phyloP scores from a whole-genome alignment of 108 stramenopile genomes.

The Asterionellopsis glacialis region DNA sequence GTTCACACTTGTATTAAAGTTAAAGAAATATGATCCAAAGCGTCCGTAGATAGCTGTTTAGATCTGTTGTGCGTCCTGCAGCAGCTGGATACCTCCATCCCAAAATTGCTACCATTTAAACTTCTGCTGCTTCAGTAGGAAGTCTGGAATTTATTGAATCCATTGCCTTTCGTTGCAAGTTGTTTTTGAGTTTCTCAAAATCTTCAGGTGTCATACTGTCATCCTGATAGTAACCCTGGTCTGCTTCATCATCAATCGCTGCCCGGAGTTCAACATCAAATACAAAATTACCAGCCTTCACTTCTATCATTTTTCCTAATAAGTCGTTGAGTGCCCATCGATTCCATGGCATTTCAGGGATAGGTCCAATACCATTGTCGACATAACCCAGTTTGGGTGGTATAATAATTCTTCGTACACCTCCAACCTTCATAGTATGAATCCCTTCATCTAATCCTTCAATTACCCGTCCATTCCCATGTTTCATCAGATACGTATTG shows the following conservation, averaged over 20 bases:
- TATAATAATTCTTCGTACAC: conserved; percentile 65
- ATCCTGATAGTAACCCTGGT: conserved; percentile 88
- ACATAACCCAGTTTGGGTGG: conserved; percentile 85
- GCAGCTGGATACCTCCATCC: too few species aligned
- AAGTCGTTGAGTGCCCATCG: conserved; percentile 57
- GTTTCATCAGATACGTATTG: conserved; percentile 62
- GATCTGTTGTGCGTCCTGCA: too few species aligned
- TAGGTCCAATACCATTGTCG: conserved; percentile 55
- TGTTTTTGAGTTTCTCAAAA: conserved; percentile 39
- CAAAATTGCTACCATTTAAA: not conserved
- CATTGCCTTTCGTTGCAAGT: conserved; percentile 13
- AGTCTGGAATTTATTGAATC: not conserved
- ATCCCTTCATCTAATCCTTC: conserved; percentile 81
- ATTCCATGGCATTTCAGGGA: conserved; percentile 63
- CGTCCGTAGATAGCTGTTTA: too few species aligned
- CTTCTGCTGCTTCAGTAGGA: not conserved
- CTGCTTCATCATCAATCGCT: conserved; percentile 77
- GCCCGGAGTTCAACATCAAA: conserved; percentile 64
- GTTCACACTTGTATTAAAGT: too few species aligned
- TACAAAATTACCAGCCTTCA: conserved; percentile 63
- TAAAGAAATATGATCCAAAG: too few species aligned
- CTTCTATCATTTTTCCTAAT: conserved; percentile 66
- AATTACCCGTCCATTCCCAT: conserved; percentile 80
- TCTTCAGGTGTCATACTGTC: conserved; percentile 51
- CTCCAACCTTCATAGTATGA: conserved; percentile 80